These are phyloP conservation scores for Striga asiatica DNA, from an alignment of 257 asterid species.

Conservation along the genomic window DNA sequence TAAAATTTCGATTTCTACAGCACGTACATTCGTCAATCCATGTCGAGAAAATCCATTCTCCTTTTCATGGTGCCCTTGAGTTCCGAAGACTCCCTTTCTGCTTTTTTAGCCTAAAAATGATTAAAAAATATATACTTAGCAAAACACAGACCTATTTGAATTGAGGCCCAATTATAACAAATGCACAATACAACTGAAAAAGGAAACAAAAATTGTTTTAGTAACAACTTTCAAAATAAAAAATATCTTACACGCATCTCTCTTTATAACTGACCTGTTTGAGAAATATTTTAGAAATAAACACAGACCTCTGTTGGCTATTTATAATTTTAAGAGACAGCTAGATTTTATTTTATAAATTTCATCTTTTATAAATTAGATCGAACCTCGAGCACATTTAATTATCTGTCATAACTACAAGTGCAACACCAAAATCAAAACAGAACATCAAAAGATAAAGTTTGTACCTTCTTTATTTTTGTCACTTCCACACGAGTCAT, in stretches of 20 bases:
- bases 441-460: slow-evolving; percentile 9
- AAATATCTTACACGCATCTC: too few species aligned
- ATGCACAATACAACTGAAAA: too few species aligned
- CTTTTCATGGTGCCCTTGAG: slow-evolving; percentile 85
- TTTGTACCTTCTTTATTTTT: slow-evolving; percentile 78
- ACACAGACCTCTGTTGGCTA: too few species aligned
- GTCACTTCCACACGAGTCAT: slow-evolving; percentile 65
- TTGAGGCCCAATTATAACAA: too few species aligned
- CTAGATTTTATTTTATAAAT: background rate
- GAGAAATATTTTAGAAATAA: too few species aligned
- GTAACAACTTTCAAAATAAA: too few species aligned
- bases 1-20: slow-evolving; percentile 1
- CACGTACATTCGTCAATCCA: slow-evolving; percentile 45
- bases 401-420: background rate
- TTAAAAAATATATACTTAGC: background rate
- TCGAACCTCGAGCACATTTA: background rate
- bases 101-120: slow-evolving; percentile 77
- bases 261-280: too few species aligned
- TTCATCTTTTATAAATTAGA: too few species aligned
- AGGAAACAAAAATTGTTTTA: too few species aligned
- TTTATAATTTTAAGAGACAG: too few species aligned
- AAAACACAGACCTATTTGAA: too few species aligned
- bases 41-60: slow-evolving; percentile 94
- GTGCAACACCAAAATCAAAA: background rate
- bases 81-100: slow-evolving; percentile 75